Conservation (phyloP, 2,329 filamentous ascomycete species). For the Thielaviopsis punctulata region DNA sequence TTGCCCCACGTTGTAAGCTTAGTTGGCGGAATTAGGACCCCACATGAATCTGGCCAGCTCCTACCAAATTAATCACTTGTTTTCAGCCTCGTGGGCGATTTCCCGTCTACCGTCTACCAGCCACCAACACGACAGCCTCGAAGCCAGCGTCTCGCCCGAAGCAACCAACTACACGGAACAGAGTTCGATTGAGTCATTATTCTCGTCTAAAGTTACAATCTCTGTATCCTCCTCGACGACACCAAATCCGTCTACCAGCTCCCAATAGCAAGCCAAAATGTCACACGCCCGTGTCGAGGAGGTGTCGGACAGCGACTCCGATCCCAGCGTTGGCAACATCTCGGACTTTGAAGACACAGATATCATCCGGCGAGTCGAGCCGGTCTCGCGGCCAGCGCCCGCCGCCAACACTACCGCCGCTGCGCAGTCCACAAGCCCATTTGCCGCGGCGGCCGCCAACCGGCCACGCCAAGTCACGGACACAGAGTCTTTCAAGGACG, state of each 20-base stretch:
- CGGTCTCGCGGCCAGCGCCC: constrained; percentile 9
- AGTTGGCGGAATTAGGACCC: background rate
- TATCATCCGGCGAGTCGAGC: constrained; percentile 28
- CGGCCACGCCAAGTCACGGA: constrained; percentile 23
- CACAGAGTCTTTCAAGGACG: constrained; percentile 48
- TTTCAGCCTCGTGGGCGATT: background rate
- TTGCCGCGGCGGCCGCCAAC: constrained; percentile 18
- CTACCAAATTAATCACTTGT: background rate
- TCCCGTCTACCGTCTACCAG: no score
- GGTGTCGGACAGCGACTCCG: constrained; percentile 70
- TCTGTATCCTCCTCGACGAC: constrained; percentile 7
- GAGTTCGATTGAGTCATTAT: background rate
- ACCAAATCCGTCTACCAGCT: constrained; percentile 1
- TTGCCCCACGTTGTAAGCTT: background rate
- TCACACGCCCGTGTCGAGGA: constrained; percentile 84
- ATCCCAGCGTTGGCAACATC: constrained; percentile 78
- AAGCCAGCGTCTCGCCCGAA: background rate
- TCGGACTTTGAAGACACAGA: constrained; percentile 42
- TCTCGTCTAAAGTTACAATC: background rate
- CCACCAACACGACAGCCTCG: background rate
- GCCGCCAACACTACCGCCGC: background rate
- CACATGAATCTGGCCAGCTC: background rate
- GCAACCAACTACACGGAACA: background rate
- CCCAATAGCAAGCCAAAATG: constrained; percentile 31
- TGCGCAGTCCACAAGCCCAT: constrained; percentile 14